Evolutionary conservation across 2,329 filamentous ascomycete genomes (phyloP).

Genomic region (Emmonsia crescens): DNA sequence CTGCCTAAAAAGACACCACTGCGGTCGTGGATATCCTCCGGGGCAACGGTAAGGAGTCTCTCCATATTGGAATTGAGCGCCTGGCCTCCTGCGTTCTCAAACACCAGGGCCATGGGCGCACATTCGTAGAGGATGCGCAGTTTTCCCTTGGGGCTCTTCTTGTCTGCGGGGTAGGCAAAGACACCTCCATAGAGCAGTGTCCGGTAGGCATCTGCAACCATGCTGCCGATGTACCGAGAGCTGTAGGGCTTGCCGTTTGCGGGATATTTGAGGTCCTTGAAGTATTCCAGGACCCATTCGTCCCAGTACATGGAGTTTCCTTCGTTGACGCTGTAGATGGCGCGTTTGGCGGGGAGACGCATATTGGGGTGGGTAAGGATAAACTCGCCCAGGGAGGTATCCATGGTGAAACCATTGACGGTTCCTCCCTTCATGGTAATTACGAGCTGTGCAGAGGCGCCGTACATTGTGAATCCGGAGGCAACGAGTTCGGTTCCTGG

Average conservation of each 20-base stretch:
- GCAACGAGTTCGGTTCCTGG: constrained; percentile 87
- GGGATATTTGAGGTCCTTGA: constrained; percentile 77
- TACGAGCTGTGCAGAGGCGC: constrained; percentile 88
- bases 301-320: constrained; percentile 97
- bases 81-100: constrained; percentile 94
- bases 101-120: constrained; percentile 96
- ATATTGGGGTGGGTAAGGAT: constrained; percentile 96
- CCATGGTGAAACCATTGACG: constrained; percentile 96
- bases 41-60: constrained; percentile 78
- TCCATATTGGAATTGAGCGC: constrained; percentile 85
- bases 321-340: constrained; percentile 98
- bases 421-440: constrained; percentile 88
- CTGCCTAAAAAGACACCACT: constrained; percentile 95
- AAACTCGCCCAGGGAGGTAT: constrained; percentile 95
- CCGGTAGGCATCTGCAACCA: constrained; percentile 97
- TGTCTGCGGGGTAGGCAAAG: constrained; percentile 95
- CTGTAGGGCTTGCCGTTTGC: constrained; percentile 73
- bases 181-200: constrained; percentile 92
- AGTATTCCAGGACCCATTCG: constrained; percentile 74
- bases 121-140: constrained; percentile 96
- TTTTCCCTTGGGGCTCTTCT: constrained; percentile 98
- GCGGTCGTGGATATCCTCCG: constrained; percentile 87
- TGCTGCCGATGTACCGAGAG: constrained; percentile 88
- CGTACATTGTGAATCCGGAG: constrained; percentile 99
- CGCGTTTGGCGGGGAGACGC: constrained; percentile 65